Evolutionary conservation across 23 red algal species (phyloP).

Genomic region (Porphyridium purpureum): DNA sequence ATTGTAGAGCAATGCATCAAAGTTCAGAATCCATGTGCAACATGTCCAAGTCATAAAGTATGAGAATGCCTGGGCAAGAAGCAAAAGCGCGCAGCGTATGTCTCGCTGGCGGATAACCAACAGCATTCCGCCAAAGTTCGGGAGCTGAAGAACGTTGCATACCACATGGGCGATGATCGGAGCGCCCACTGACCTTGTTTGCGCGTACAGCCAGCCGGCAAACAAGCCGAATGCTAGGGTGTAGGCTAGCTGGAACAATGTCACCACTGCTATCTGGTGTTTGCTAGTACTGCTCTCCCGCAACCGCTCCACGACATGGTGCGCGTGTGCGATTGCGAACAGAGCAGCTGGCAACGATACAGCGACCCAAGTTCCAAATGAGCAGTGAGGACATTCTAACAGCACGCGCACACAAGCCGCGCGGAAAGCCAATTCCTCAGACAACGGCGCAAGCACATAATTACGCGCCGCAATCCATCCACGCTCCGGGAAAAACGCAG

Average conservation of each 20-base stretch:
- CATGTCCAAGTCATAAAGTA: no score
- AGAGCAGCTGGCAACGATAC: conserved; percentile 10
- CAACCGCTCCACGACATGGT: conserved; percentile 6
- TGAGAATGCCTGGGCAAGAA: no score
- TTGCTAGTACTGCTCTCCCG: no score
- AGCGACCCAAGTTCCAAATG: no score
- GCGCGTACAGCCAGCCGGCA: conserved; percentile 11
- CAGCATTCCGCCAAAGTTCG: conserved; percentile 19
- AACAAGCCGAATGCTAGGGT: conserved; percentile 29
- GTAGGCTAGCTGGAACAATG: conserved; percentile 7
- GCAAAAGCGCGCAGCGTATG: no score
- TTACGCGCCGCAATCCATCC: conserved; percentile 17
- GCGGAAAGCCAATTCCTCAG: conserved; percentile 26
- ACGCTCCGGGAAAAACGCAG: no score
- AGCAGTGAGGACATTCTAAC: no score
- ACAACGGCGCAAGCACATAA: conserved; percentile 18
- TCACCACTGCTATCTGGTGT: no score
- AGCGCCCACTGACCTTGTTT: conserved; percentile 11
- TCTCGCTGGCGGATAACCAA: no score
- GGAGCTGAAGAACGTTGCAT: conserved; percentile 24
- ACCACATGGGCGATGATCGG: conserved; percentile 13
- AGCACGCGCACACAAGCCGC: conserved; percentile 17
- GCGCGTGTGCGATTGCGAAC: conserved; percentile 28
- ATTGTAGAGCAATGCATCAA: no score
- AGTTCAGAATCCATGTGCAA: no score